A percentile compares a stretch with the other conserved stretches of the same genome.
Conservation (phyloP, 106 monocot species). For the Dioscorea dumetorum region DNA sequence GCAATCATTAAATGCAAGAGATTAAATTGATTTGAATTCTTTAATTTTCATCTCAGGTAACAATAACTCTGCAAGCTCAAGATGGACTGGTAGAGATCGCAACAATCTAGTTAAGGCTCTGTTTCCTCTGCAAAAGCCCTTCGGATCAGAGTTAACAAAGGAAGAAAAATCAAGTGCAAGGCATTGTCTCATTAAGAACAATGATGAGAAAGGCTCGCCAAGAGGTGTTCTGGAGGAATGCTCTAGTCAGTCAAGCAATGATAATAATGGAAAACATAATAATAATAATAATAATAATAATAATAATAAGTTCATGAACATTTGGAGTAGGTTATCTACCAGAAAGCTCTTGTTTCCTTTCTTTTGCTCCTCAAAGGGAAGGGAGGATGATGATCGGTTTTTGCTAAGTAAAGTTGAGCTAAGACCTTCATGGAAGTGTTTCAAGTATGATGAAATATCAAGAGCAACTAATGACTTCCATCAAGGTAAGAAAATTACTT, state of each 20-base stretch:
- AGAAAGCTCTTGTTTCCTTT: slow-evolving; percentile 32
- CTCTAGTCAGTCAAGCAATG: slow-evolving; percentile 19
- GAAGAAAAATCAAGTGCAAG: slow-evolving; percentile 9
- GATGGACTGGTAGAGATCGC: no score
- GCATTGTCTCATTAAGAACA: slow-evolving; percentile 1
- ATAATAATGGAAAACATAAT: not conserved
- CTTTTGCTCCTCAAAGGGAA: slow-evolving; percentile 7
- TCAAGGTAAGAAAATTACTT: slow-evolving; percentile 24
- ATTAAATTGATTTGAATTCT: slow-evolving; percentile 12
- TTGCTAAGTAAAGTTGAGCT: slow-evolving; percentile 16
- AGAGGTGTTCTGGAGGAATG: slow-evolving; percentile 25
- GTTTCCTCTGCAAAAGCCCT: slow-evolving; percentile 11
- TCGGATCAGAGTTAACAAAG: slow-evolving; percentile 15
- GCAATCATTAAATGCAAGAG: not conserved
- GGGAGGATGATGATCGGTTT: slow-evolving; percentile 17
- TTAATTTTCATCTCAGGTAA: no score
- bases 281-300: not conserved
- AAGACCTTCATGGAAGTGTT: slow-evolving; percentile 57
- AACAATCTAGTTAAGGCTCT: no score
- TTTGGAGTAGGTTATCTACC: slow-evolving; percentile 33
- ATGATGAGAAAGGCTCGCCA: slow-evolving; percentile 33
- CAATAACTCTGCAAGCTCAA: no score
- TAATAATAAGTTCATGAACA: slow-evolving; percentile 3
- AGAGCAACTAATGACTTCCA: slow-evolving; percentile 44
- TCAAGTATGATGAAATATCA: slow-evolving; percentile 56